Conservation (phyloP, 2,329 filamentous ascomycete species). For the Scedosporium apiospermum region DNA sequence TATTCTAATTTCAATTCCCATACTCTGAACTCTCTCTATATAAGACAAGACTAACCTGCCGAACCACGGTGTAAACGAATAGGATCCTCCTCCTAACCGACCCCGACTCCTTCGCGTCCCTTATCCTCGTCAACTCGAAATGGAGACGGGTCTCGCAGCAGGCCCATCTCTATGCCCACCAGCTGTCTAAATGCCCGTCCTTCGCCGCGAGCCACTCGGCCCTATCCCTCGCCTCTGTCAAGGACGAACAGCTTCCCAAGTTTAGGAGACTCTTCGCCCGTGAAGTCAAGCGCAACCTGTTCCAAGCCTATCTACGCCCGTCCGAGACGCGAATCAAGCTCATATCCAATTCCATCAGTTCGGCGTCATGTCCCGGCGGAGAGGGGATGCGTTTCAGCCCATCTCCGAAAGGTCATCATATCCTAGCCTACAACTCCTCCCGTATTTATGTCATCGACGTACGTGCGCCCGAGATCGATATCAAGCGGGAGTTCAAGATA, state of each 20-base stretch:
- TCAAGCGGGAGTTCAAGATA: slow-evolving; percentile 73
- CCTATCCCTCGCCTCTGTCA: slow-evolving; percentile 24
- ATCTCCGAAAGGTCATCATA: slow-evolving; percentile 63
- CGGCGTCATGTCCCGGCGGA: slow-evolving; percentile 70
- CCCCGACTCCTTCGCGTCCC: slow-evolving; percentile 56
- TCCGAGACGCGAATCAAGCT: slow-evolving; percentile 64
- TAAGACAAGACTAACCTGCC: background rate
- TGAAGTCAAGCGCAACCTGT: slow-evolving; percentile 68
- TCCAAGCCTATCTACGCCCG: slow-evolving; percentile 65
- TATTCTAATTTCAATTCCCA: slow-evolving; percentile 7
- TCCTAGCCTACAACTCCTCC: slow-evolving; percentile 78
- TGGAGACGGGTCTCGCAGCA: slow-evolving; percentile 57
- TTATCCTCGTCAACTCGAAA: slow-evolving; percentile 54
- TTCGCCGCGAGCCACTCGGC: slow-evolving; percentile 41
- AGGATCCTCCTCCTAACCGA: slow-evolving; percentile 54
- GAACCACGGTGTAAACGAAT: background rate
- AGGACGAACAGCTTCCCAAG: slow-evolving; percentile 41
- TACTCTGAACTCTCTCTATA: background rate
- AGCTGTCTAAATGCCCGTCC: slow-evolving; percentile 52
- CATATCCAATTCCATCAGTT: slow-evolving; percentile 75
- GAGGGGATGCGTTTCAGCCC: slow-evolving; percentile 80
- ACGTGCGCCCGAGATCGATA: slow-evolving; percentile 45
- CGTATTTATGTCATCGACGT: slow-evolving; percentile 72
- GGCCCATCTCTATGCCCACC: slow-evolving; percentile 51
- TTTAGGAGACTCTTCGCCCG: slow-evolving; percentile 58